Conservation (phyloP, 2,329 filamentous ascomycete genomes). For the Alternaria hordeiaustralica region DNA sequence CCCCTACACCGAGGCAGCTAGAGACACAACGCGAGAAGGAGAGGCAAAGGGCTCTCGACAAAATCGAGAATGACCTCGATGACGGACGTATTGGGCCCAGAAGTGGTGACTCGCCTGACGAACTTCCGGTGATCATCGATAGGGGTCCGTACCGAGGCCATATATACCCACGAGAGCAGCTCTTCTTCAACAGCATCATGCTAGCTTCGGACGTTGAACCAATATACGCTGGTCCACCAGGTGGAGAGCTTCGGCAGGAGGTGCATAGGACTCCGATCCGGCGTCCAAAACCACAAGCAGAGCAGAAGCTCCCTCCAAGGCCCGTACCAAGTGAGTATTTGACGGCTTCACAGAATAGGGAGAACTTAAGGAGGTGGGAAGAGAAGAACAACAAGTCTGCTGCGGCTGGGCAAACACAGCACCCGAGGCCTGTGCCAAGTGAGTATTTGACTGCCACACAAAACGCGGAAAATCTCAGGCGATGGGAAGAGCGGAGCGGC, state of each 20-base stretch:
- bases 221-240: background rate
- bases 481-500: background rate
- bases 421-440: background rate
- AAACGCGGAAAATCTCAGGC: background rate
- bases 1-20: background rate
- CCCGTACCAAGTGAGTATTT: conserved; percentile 5
- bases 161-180: conserved; percentile 18
- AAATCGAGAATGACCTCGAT: conserved; percentile 8
- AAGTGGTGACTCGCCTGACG: conserved; percentile 1
- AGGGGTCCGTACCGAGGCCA: conserved; percentile 16
- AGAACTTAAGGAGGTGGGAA: background rate
- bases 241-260: conserved; percentile 7
- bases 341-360: background rate
- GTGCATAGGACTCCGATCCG: background rate
- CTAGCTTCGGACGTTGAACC: conserved; percentile 16
- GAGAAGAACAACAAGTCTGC: background rate
- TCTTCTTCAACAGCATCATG: conserved; percentile 30
- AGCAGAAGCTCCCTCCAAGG: background rate
- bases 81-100: background rate
- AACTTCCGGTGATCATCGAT: conserved; percentile 20
- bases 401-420: background rate
- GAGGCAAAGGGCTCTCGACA: background rate
- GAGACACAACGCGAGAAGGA: background rate
- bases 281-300: background rate
- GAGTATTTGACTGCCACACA: background rate